Base-by-base conservation (phyloP, 176 grass and related monocot genomes). In the Phragmites australis region DNA sequence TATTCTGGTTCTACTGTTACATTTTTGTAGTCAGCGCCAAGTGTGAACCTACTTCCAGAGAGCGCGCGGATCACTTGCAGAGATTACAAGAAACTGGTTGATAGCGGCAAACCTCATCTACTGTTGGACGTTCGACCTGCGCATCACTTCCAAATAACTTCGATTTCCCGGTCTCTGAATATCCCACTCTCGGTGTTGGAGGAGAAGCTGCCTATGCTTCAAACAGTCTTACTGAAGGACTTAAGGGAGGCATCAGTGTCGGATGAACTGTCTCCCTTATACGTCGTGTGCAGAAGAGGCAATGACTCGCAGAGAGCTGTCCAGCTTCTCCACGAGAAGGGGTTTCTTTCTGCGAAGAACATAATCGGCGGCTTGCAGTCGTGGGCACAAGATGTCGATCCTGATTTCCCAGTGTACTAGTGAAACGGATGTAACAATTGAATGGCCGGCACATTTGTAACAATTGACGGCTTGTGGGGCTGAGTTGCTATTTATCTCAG, bases 101-200 rank as follows among this genome's bases (percentile, higher is more conserved):
- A 95, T 27, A 84, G 78, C 9, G 77, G 86, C 0, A 84, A 91
- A 40, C 78, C 58, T 34, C 96, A 95, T 61, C 16, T 91, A 43
- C 46, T 99, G n/a, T 57, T 99, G 70, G 96, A 99, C 46, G 92
- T 99, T 16, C 84, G 88, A 13, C 92, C 92, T 0, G 63, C 50
- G 7, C 96, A 99, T 73, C 96, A 99, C 47, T 99, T 99, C 78
- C 91, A 88, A 74, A 99, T 99, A 57, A 46, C 90, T 43, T 92
- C 90, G 0, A 84, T 95, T 49, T 81, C 92, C 62, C 72, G 81
- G 4, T 93, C 92, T 9, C 54, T 94, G 58, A 95, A 93, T 55
- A 89, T 99, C 34, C 96, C 96, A 2, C 83, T 99, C 17, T 72
- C 81, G 1, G 41, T 22, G 45, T 64, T 95, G 84, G 86, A 91